A percentile compares a stretch with the other conserved stretches of the same genome.
Evolutionary conservation across 1,284 basidiomycete genomes (phyloP).

Genomic region (Taiwanofungus camphoratus): DNA sequence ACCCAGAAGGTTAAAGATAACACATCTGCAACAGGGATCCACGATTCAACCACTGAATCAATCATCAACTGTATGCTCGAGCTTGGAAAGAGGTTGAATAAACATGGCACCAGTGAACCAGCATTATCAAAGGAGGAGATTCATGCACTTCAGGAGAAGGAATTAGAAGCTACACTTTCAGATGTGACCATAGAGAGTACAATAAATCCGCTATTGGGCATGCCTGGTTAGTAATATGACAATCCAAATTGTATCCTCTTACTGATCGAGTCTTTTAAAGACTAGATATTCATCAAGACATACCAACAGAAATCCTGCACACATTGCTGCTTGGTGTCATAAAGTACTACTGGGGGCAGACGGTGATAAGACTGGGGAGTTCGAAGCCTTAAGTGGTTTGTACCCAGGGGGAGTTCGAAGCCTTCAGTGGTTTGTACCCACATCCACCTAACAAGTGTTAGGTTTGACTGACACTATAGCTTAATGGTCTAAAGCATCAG

Average conservation of each 20-base stretch:
- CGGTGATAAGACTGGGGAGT: no score
- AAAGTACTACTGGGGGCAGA: slow-evolving; percentile 28
- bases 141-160: neutral
- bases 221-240: neutral
- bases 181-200: neutral
- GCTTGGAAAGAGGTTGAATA: neutral
- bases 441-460: no score
- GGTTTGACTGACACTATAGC: no score
- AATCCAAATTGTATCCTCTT: neutral
- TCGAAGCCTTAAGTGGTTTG: no score
- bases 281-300: neutral
- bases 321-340: slow-evolving; percentile 30
- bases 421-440: no score
- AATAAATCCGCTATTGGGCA: neutral
- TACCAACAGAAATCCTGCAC: slow-evolving; percentile 32
- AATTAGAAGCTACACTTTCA: neutral
- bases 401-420: no score
- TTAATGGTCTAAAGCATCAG: no score
- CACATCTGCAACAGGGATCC: neutral
- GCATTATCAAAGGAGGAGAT: neutral
- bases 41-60: neutral
- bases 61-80: neutral
- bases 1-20: neutral
- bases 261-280: neutral
- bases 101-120: neutral